These are phyloP conservation scores for Beauveria asiatica DNA, from an alignment of 2,329 filamentous ascomycete species.

Conservation along the genomic window DNA sequence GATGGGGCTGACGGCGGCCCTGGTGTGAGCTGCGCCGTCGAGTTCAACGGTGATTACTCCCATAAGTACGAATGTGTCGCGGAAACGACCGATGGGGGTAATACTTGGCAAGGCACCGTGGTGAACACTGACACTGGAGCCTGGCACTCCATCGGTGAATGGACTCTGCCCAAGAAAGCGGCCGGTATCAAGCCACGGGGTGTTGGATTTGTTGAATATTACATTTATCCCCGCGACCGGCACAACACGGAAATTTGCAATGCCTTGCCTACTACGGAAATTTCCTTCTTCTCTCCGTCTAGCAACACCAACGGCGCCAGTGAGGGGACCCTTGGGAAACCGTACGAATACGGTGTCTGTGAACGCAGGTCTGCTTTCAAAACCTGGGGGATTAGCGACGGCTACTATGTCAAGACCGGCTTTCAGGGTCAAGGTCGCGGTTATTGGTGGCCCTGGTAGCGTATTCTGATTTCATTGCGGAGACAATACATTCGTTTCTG, in stretches of 20 bases:
- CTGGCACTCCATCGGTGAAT: constrained; percentile 15
- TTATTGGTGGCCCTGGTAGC: background rate
- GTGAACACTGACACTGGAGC: constrained; percentile 14
- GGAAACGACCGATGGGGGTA: constrained; percentile 10
- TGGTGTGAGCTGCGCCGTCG: constrained; percentile 17
- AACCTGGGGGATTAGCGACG: background rate
- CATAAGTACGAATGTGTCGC: constrained; percentile 16
- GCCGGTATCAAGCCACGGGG: constrained; percentile 14
- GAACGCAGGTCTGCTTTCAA: constrained; percentile 9
- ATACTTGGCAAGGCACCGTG: constrained; percentile 17
- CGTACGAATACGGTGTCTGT: constrained; percentile 16
- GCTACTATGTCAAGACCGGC: background rate
- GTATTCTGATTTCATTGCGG: background rate
- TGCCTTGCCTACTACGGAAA: constrained; percentile 12
- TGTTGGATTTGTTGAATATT: constrained; percentile 19
- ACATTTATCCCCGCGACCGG: constrained; percentile 11
- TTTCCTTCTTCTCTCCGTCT: constrained; percentile 12
- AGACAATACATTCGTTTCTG: background rate
- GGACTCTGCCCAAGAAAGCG: constrained; percentile 13
- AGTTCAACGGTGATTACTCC: constrained; percentile 15
- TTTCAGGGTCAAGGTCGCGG: background rate
- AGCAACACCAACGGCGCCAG: constrained; percentile 11
- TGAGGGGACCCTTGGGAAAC: constrained; percentile 6
- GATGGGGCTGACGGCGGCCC: constrained; percentile 19
- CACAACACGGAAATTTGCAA: constrained; percentile 8